A percentile compares a stretch with the other conserved stretches of the same genome.
Conservation (phyloP, 805 yeast species). For the Hanseniaspora osmophila region DNA sequence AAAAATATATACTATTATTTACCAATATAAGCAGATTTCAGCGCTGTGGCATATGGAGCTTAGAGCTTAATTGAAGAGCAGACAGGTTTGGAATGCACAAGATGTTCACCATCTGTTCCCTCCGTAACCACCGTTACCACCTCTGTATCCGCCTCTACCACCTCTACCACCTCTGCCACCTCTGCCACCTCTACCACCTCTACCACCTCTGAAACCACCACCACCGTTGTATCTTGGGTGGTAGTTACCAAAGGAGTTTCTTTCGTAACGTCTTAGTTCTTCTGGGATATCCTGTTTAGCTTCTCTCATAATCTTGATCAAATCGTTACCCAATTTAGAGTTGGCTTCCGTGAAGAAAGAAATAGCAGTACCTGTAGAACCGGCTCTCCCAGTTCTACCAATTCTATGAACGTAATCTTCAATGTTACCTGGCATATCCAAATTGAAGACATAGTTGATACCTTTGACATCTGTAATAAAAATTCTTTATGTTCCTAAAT, state of each 20-base stretch:
- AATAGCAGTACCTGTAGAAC: conserved; percentile 87
- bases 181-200: conserved; percentile 34
- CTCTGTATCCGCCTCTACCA: conserved; percentile 29
- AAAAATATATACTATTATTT: conserved; percentile 1
- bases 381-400: conserved; percentile 99
- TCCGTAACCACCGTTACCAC: conserved; percentile 29
- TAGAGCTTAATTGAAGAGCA: not conserved
- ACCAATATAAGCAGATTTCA: not conserved
- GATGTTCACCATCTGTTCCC: conserved; percentile 21
- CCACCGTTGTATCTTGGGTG: conserved; percentile 46
- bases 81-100: no score
- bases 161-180: conserved; percentile 30
- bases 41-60: not conserved
- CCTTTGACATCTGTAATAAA: conserved; percentile 80
- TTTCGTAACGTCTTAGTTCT: conserved; percentile 61
- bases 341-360: conserved; percentile 85
- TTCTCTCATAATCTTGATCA: conserved; percentile 81
- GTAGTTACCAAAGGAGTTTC: conserved; percentile 56
- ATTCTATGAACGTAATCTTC: conserved; percentile 98
- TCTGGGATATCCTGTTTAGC: conserved; percentile 87
- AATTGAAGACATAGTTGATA: conserved; percentile 83
- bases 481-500: not conserved
- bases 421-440: conserved; percentile 94
- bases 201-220: conserved; percentile 33
- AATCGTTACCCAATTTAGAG: conserved; percentile 77